These are phyloP conservation scores for Bolboschoenoplectus hybrid DNA, from an alignment of 202 grass and related monocot species.

Conservation along the genomic window DNA sequence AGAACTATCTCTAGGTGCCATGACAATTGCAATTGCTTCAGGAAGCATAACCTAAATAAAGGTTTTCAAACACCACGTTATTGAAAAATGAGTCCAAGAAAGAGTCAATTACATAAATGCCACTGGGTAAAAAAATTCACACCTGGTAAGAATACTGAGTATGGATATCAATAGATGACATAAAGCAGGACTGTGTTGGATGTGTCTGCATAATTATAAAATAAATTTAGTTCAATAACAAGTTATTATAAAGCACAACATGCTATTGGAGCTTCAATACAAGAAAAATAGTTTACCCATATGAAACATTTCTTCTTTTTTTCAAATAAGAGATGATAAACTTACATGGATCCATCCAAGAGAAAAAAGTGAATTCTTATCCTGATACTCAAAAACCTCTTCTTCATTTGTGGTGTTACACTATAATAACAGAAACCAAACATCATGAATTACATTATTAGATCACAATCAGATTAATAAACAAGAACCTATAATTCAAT, in stretches of 20 bases:
- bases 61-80: not conserved
- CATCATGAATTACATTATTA: slow-evolving; percentile 20
- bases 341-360: slow-evolving; percentile 66
- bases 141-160: slow-evolving; percentile 65
- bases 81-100: slow-evolving; percentile 16
- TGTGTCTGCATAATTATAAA: slow-evolving; percentile 49
- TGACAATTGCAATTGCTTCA: slow-evolving; percentile 65
- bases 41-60: slow-evolving; percentile 58
- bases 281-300: not conserved
- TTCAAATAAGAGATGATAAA: not conserved
- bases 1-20: slow-evolving; percentile 56
- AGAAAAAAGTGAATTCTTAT: slow-evolving; percentile 61
- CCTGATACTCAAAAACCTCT: slow-evolving; percentile 62
- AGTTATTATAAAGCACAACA: not conserved
- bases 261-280: slow-evolving; percentile 9
- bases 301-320: slow-evolving; percentile 6
- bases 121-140: not conserved
- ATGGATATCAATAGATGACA: slow-evolving; percentile 63
- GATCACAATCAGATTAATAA: not conserved
- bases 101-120: not conserved
- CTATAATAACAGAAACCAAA: slow-evolving; percentile 39
- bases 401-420: slow-evolving; percentile 64
- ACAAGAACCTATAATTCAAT: slow-evolving; percentile 11
- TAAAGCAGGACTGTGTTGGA: slow-evolving; percentile 63
- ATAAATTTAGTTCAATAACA: slow-evolving; percentile 1